phyloP scores from a whole-genome alignment of 257 asterid species.

The Solanum chmielewskii region DNA sequence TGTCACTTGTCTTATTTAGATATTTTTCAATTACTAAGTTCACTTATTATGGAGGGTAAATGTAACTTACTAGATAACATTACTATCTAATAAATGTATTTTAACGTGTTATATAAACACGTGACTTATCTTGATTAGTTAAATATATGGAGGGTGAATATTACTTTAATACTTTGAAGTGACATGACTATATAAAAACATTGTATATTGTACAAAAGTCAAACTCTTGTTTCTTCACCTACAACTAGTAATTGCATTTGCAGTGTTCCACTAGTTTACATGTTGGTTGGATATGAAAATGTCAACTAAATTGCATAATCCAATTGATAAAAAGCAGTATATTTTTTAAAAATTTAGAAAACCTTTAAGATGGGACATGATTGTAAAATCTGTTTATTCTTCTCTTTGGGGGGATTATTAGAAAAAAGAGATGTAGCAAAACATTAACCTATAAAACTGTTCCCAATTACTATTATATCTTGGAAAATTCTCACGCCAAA shows the following conservation, averaged over 20 bases:
- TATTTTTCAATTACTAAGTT: not conserved
- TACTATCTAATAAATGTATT: no score
- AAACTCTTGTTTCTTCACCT: not conserved
- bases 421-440: not conserved
- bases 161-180: not conserved
- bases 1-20: not conserved
- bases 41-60: not conserved
- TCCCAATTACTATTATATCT: not conserved
- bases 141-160: not conserved
- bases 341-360: fast-evolving
- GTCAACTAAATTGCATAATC: not conserved
- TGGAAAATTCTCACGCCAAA: not conserved
- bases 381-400: not conserved
- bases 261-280: not conserved
- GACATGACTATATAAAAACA: not conserved
- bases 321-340: not conserved
- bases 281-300: not conserved
- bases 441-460: not conserved
- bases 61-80: not conserved
- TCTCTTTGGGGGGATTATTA: not conserved
- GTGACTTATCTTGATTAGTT: not conserved
- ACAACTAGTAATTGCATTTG: not conserved
- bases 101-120: not conserved
- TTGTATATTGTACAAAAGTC: not conserved
- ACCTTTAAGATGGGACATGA: not conserved